phyloP scores from a whole-genome alignment of 192 early-diverging fungal genomes.

The Neocallimastix lanati region DNA sequence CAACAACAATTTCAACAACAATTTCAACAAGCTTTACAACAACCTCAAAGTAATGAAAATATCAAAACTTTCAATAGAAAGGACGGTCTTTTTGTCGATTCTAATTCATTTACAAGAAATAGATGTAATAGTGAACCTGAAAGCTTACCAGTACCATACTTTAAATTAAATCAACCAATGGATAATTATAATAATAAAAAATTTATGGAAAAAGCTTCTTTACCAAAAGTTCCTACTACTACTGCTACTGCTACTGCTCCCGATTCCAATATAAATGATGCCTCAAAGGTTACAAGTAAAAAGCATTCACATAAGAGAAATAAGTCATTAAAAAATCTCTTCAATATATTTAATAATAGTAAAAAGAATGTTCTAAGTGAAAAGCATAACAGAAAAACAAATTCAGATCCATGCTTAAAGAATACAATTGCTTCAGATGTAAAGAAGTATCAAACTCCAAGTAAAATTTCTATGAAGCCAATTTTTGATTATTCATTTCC shows the following conservation, averaged over 20 bases:
- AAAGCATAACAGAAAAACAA: background rate
- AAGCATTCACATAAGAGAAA: background rate
- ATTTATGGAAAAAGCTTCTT: too few species aligned
- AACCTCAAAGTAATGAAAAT: too few species aligned
- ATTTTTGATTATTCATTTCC: background rate
- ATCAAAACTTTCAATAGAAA: too few species aligned
- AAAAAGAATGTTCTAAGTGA: background rate
- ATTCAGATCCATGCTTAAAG: background rate
- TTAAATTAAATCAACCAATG: too few species aligned
- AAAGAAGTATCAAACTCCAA: background rate
- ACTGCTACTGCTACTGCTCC: too few species aligned
- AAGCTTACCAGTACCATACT: too few species aligned
- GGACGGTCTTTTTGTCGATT: too few species aligned
- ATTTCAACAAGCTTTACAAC: too few species aligned
- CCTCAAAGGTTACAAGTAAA: background rate
- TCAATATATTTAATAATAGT: background rate
- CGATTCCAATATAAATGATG: too few species aligned
- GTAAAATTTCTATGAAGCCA: background rate
- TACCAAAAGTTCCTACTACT: too few species aligned
- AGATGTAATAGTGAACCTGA: background rate
- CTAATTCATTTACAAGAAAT: background rate
- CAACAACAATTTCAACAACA: too few species aligned
- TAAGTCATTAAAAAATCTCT: background rate
- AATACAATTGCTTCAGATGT: background rate
- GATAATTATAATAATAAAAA: too few species aligned